These are phyloP conservation scores for Lasiodiplodia sp. DNA, from an alignment of 2,329 filamentous ascomycete species.

Conservation along the genomic window DNA sequence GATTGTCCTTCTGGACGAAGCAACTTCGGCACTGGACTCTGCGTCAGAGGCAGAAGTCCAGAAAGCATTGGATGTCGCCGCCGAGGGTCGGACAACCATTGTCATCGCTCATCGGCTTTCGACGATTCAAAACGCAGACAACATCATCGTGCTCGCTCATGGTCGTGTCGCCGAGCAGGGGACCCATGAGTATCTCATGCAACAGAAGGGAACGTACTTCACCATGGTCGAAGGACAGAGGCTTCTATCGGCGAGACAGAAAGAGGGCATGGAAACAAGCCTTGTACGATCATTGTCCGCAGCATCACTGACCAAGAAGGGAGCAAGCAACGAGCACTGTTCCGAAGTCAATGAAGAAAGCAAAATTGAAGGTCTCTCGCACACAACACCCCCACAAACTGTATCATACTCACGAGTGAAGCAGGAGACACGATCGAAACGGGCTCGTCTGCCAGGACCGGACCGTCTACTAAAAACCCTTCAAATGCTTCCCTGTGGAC, in stretches of 20 bases:
- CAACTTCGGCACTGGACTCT: constrained; percentile 87
- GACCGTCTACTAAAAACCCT: no score
- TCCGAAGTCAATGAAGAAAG: no score
- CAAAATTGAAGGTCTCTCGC: no score
- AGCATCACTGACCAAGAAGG: no score
- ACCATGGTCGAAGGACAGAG: constrained; percentile 85
- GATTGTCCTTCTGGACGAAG: constrained; percentile 87
- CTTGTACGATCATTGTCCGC: no score
- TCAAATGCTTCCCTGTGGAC: no score
- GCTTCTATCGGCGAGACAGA: constrained; percentile 70
- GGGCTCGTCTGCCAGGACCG: no score
- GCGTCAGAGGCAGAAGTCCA: constrained; percentile 93
- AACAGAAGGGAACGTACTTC: constrained; percentile 74
- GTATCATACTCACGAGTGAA: no score
- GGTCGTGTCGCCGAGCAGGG: constrained; percentile 89
- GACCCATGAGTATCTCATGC: constrained; percentile 78
- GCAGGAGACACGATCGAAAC: no score
- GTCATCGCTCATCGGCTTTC: constrained; percentile 91
- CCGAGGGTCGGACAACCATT: constrained; percentile 86
- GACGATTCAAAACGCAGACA: constrained; percentile 88
- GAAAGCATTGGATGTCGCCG: constrained; percentile 81
- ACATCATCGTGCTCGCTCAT: constrained; percentile 86
- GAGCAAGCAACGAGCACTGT: no score
- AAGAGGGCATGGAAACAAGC: constrained; percentile 35
- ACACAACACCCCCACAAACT: no score